Evolutionary conservation across 495 filamentous ascomycete genomes (phyloP).

Genomic region (Aspergillus panamensis): DNA sequence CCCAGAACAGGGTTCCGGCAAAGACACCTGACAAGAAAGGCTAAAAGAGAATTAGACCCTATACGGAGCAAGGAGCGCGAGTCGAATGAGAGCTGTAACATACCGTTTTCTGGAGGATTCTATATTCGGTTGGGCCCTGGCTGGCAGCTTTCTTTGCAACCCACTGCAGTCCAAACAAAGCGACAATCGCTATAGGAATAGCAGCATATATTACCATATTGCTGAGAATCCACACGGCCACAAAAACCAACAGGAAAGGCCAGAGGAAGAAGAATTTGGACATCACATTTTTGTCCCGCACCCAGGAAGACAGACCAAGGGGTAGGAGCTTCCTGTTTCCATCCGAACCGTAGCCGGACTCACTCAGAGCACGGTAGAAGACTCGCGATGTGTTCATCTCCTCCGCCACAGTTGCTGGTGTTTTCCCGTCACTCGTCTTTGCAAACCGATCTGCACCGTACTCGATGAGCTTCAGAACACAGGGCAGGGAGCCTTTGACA

Average conservation of each 20-base stretch:
- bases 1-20: conserved; percentile 79
- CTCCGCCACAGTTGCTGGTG: conserved; percentile 73
- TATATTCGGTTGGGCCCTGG: conserved; percentile 81
- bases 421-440: conserved; percentile 81
- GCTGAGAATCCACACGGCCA: conserved; percentile 67
- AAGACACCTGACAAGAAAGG: conserved; percentile 93
- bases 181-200: conserved; percentile 63
- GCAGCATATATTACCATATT: conserved; percentile 69
- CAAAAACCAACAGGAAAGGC: conserved; percentile 73
- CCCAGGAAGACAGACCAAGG: conserved; percentile 45
- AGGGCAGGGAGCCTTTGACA: conserved; percentile 81
- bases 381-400: conserved; percentile 83
- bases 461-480: conserved; percentile 87
- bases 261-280: conserved; percentile 88
- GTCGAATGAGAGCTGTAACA: conserved; percentile 22
- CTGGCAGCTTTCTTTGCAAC: conserved; percentile 69
- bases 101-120: conserved; percentile 82
- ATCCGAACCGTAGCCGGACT: conserved; percentile 78
- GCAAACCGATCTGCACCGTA: conserved; percentile 91
- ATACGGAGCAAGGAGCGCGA: background rate
- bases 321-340: conserved; percentile 61
- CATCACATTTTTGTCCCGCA: conserved; percentile 76
- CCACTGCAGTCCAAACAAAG: conserved; percentile 73
- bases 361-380: conserved; percentile 80
- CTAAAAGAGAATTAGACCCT: conserved; percentile 38